Evolutionary conservation across 352 stramenopile species (phyloP), one percentile per base, ranked within the genome.

Genomic region (Phytophthora pisi): DNA sequence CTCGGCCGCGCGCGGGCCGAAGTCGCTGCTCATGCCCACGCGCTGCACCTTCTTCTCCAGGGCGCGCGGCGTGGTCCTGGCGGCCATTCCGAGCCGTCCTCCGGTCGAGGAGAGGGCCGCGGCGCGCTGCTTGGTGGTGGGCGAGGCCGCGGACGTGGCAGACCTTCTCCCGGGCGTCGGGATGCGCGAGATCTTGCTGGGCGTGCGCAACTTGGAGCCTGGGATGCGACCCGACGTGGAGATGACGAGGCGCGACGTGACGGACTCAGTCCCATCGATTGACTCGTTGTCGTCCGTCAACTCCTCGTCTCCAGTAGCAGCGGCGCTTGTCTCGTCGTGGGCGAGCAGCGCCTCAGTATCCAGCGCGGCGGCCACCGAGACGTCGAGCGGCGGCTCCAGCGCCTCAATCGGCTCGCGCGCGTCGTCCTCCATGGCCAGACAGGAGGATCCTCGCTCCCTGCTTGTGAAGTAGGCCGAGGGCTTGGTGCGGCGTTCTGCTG

Each of bases 81-180:
- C 70, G 0, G 80, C 69, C 74, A 86, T 86, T 1, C 80, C 80
- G n/a, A 84, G 62, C 47, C 75, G 47, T 26, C 57, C 76, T 0
- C 55, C 66, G 51, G 26, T 30, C 26, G 26, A 30, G 26, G 26
- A 30, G 26, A 30, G 26, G 26, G 26, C 2, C 26, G 60, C 45
- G 7, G 75, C 42, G 34, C 50, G 73, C 13, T 31, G 55, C 57
- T 56, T 60, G 26, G 61, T 30, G 38, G 4, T 66, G 5, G 59
- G 55, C 1, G 57, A 51, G 5, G 58, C 16, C 13, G 15, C 24
- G 31, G 55, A 38, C 54, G 53, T 60, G 36, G n/a, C 60, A 13
- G 40, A 20, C 24, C 57, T 51, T 42, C 59, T 50, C 6, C 58
- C 58, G 5, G 72, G 62, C 57, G 65, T 74, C 9, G 66, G 60